Evolutionary conservation across 768 basidiomycete genomes (phyloP).

Genomic region (Pleurotus platypus): DNA sequence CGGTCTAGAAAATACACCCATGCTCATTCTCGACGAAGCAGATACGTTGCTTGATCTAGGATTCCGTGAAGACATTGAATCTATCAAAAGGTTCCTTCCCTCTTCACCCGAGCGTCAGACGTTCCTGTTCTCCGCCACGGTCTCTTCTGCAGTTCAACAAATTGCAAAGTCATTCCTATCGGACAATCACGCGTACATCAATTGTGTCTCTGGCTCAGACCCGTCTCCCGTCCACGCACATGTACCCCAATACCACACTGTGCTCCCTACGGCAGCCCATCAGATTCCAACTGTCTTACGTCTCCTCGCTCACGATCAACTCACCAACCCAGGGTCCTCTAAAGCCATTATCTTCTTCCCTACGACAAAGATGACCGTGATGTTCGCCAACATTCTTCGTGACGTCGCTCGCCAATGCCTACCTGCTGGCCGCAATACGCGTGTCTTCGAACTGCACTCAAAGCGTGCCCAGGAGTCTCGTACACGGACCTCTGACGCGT

Average conservation of each 20-base stretch:
- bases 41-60: constrained; percentile 92
- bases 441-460: constrained; percentile 80
- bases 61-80: constrained; percentile 82
- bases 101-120: constrained; percentile 72
- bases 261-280: constrained; percentile 58
- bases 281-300: constrained; percentile 79
- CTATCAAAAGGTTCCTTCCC: constrained; percentile 63
- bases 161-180: constrained; percentile 61
- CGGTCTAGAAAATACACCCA: constrained; percentile 50
- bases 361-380: constrained; percentile 81
- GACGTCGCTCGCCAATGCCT: constrained; percentile 40
- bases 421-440: constrained; percentile 48
- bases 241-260: constrained; percentile 80
- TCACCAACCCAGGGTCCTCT: constrained; percentile 57
- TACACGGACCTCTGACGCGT: constrained; percentile 50
- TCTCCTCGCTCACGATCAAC: constrained; percentile 85
- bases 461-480: constrained; percentile 62
- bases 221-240: constrained; percentile 66
- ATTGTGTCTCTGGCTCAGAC: constrained; percentile 57
- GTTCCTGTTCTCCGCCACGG: constrained; percentile 88
- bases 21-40: constrained; percentile 90
- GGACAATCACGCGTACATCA: constrained; percentile 63
- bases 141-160: constrained; percentile 67
- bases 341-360: constrained; percentile 83
- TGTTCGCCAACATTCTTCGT: constrained; percentile 63